phyloP scores from a whole-genome alignment of 176 grass and related monocot genomes.

The Raddia guianensis region DNA sequence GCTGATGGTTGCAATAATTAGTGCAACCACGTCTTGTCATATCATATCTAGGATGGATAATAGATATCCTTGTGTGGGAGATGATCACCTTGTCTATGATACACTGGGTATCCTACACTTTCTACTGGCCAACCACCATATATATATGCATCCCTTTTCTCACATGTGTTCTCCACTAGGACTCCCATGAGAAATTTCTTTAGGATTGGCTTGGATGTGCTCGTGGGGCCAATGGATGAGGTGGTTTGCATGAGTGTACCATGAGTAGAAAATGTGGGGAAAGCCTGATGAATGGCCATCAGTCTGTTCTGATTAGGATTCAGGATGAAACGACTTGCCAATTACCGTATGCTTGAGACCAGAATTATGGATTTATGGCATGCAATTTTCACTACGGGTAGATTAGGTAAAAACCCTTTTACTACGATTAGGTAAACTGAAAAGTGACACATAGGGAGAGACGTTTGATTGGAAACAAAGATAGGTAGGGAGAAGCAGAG shows the following conservation, averaged over 20 bases:
- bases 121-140: constrained; percentile 49
- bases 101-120: constrained; percentile 27
- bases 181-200: constrained; percentile 30
- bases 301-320: constrained; percentile 31
- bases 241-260: constrained; percentile 44
- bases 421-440: neutral
- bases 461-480: too few relatives aligned
- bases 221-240: constrained; percentile 24
- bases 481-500: neutral
- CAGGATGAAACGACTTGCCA: neutral
- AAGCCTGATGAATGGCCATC: neutral
- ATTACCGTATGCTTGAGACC: neutral
- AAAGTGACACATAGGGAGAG: neutral
- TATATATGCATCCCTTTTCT: constrained; percentile 33
- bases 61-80: constrained; percentile 34
- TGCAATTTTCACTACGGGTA: neutral
- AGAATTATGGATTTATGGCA: too few relatives aligned
- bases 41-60: constrained; percentile 35
- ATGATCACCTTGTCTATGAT: constrained; percentile 22
- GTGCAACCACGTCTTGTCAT: constrained; percentile 42
- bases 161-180: constrained; percentile 30
- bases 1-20: constrained; percentile 41
- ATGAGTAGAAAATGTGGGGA: constrained; percentile 45
- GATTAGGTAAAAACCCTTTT: neutral
- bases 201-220: constrained; percentile 9